Conservation (phyloP, 345 rosid species). For the Angophora floribunda region DNA sequence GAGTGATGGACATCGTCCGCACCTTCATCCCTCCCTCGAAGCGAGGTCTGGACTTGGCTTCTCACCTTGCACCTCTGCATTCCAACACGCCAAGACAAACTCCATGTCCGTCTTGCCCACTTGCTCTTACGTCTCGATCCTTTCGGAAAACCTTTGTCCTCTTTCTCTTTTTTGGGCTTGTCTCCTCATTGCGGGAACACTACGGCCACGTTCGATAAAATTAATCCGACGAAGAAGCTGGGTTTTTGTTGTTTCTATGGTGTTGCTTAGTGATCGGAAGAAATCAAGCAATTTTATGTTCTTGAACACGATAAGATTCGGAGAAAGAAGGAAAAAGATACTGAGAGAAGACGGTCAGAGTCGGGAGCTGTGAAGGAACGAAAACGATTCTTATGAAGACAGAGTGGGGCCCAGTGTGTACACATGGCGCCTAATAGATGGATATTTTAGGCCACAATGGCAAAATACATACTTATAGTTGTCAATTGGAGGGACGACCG, state of each 20-base stretch:
- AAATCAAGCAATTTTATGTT: background rate
- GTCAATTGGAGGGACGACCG: no score
- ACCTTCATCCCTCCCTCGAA: constrained; percentile 66
- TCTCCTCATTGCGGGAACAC: background rate
- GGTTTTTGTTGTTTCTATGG: background rate
- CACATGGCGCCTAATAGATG: no score
- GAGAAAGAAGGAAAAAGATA: background rate
- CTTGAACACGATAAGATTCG: background rate
- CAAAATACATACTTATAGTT: no score
- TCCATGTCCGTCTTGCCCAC: constrained; percentile 61
- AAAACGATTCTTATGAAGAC: no score
- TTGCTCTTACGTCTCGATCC: constrained; percentile 75
- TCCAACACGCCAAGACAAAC: constrained; percentile 50
- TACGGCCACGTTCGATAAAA: background rate
- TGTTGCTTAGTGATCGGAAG: background rate
- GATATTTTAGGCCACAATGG: no score
- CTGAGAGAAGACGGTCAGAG: background rate
- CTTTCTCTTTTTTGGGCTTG: background rate
- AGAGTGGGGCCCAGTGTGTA: no score
- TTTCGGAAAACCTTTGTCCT: background rate
- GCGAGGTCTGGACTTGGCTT: constrained; percentile 74
- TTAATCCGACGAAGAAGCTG: background rate
- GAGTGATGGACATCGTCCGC: constrained; percentile 65
- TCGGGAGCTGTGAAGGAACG: background rate
- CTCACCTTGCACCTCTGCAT: constrained; percentile 68